A percentile compares a stretch with the other conserved stretches of the same genome.
Evolutionary conservation across 2,329 filamentous ascomycete genomes (phyloP).

Genomic region (Zasmidium angulare): DNA sequence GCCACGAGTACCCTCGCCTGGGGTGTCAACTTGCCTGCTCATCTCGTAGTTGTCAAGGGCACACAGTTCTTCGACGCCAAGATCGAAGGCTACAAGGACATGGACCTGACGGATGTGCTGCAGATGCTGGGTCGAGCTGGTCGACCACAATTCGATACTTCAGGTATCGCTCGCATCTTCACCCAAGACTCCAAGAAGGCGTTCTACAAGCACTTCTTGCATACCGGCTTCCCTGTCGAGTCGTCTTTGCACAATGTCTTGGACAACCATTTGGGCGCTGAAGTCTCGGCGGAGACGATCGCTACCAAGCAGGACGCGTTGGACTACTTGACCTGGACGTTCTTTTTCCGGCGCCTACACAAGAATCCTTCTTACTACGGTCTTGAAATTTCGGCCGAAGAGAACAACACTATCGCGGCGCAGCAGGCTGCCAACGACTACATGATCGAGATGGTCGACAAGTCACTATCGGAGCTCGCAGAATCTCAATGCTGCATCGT

Average conservation of each 20-base stretch:
- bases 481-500: constrained; percentile 81
- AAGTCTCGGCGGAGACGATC: constrained; percentile 90
- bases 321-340: constrained; percentile 98
- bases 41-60: constrained; percentile 95
- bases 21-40: constrained; percentile 96
- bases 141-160: constrained; percentile 92
- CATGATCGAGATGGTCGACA: constrained; percentile 90
- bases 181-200: constrained; percentile 97
- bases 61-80: constrained; percentile 99
- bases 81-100: constrained; percentile 95
- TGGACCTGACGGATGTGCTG: constrained; percentile 96
- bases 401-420: constrained; percentile 82
- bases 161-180: constrained; percentile 94
- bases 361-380: constrained; percentile 99
- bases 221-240: constrained; percentile 96
- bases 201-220: constrained; percentile 98
- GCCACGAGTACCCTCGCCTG: constrained; percentile 95
- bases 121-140: constrained; percentile 97
- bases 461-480: constrained; percentile 77
- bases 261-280: constrained; percentile 93
- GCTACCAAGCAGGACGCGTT: constrained; percentile 93
- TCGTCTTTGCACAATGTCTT: constrained; percentile 94
- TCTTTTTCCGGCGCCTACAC: constrained; percentile 95
- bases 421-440: constrained; percentile 89
- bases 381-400: constrained; percentile 86